Base-by-base conservation (phyloP, 2,329 filamentous ascomycete genomes). In the Phyllosticta citrichinensis region DNA sequence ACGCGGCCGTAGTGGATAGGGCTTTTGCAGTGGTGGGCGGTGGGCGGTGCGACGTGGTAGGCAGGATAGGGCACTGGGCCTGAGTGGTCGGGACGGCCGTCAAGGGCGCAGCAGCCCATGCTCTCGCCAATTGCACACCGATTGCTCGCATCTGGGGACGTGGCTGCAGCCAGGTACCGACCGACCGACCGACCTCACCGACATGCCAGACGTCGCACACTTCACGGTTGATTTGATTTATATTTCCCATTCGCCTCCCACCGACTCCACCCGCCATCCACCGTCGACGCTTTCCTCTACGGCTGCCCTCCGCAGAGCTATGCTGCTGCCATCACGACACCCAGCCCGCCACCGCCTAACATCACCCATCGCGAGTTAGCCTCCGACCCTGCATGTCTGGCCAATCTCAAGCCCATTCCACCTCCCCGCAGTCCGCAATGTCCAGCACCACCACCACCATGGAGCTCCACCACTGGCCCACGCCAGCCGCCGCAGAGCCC, bases 351-450 rank as follows among this genome's bases (percentile, higher is more conserved):
- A 33, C 52, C 5, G 6, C 51, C 35, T 11, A 22, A n/a, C 17
- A 24, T 19, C 40, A 19, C 14, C 17, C 3, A 47, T 47, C 53
- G 22, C 24, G 47, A 60, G 58, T 52, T 60, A 56, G 40, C 17
- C 20, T 17, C 40, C 40, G 12, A 47, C 12, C 14, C 57, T 25
- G 17, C 10, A 60, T 60, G 58, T 51, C 53, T 10, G 50, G 58
- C 58, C 55, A 35, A 4, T 52, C 58, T n/a, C 35, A 60, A 54
- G 55, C 52, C 58, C 52, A 60, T 9, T 54, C 53, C 52, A 22
- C 58, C 19, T 20, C 54, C 40, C 30, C 19, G 35, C 58, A 56
- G 33, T 52, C 58, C 22, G 14, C 17, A 3, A 47, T 47, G 40
- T n/a, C 40, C 40, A 47, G 40, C 6, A 60, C 58, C 33, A 24